Percentiles rank a stretch among this genome's conserved stretches.
phyloP scores from a whole-genome alignment of 495 filamentous ascomycete species.

The Tuber brumale region DNA sequence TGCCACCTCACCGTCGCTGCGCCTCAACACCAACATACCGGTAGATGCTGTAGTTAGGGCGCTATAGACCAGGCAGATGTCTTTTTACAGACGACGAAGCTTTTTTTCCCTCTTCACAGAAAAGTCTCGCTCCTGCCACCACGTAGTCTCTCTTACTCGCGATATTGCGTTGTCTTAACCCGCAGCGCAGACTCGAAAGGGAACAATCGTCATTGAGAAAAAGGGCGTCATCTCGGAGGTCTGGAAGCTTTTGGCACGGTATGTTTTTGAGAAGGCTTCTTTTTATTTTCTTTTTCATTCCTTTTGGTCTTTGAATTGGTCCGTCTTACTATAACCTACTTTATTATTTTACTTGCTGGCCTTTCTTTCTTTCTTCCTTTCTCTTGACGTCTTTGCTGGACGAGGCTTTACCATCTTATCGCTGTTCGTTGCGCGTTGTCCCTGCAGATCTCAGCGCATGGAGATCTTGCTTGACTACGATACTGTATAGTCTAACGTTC shows the following conservation, averaged over 20 bases:
- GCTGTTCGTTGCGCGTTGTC: slow-evolving; percentile 2
- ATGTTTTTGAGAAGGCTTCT: background rate
- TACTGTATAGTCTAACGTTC: background rate
- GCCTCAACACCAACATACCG: background rate
- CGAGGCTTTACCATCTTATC: background rate
- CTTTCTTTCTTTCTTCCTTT: background rate
- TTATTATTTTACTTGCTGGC: background rate
- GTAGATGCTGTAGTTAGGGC: background rate
- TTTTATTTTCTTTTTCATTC: background rate
- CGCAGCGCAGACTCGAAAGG: background rate
- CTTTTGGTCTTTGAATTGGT: background rate
- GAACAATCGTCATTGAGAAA: background rate
- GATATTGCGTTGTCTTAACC: background rate
- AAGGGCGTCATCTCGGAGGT: background rate
- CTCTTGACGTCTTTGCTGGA: background rate
- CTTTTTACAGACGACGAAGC: background rate
- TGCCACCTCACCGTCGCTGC: slow-evolving; percentile 1
- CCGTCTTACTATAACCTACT: background rate
- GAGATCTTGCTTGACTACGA: background rate
- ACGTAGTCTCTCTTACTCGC: background rate
- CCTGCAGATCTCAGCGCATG: background rate
- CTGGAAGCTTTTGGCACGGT: background rate
- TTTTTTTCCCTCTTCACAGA: background rate
- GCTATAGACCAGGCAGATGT: background rate
- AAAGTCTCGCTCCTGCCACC: background rate